Base-by-base conservation (phyloP, 192 early-diverging fungal species). In the Mortierella antarctica region DNA sequence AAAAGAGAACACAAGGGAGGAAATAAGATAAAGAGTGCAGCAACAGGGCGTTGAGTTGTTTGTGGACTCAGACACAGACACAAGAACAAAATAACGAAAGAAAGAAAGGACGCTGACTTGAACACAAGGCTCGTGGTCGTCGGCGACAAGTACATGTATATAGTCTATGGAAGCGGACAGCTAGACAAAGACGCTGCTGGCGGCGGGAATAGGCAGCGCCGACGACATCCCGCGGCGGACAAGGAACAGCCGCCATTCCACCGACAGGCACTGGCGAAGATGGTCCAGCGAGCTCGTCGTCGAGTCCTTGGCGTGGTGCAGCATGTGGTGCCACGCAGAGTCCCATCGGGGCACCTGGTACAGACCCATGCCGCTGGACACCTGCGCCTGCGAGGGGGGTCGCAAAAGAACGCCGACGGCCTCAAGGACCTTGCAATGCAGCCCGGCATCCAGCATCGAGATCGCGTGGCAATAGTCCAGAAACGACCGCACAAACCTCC, bases 391-490 rank as follows among this genome's bases (percentile, higher is more conserved):
- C 41, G 54, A 40, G 0, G 61, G 41, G 5, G 59, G 39, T 54
- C 58, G 57, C 15, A 73, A 55, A 4, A 73, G 44, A 13, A n/a
- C 44, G 2, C 41, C 52, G 0, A 73, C 6, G 11, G 17, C 62
- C 47, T 62, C 64, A 2, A 54, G 72, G 6, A 74, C 72, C 57
- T 74, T 63, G 12, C 72, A 63, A 12, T 65, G 63, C 14, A 74
- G 46, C 44, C 72, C 58, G 17, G 57, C 41, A 47, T 66, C 61
- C 18, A 74, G 17, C 5, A 47, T 46, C 11, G 72, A 65, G 10
- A 66, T 40, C 2, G 72, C 23, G 31, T 41, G 17, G n/a, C 62
- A 60, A 49, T 45, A 74, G 12, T 66, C 57, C 21, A 74, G 47
- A 18, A 74, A 74, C 2, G 63, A 48, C 20, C 55, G 52, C 47